A percentile compares a stretch with the other conserved stretches of the same genome.
These are phyloP conservation scores for Cystobasidium ongulense DNA, from an alignment of 768 basidiomycete species.

Conservation along the genomic window DNA sequence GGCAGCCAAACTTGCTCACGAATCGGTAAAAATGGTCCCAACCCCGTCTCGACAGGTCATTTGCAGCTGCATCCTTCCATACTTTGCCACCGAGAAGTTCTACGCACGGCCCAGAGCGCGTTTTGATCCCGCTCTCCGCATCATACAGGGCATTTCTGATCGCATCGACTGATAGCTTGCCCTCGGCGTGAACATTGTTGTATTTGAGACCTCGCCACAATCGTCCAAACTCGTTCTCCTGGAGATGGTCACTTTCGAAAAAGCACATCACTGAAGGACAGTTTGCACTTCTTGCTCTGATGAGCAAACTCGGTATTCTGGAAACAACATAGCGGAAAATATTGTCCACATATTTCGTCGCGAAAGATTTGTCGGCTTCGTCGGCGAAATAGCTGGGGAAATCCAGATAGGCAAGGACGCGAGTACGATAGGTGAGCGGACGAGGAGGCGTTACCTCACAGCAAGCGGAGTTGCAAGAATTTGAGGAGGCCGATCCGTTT, in stretches of 20 bases:
- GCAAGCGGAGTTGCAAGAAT: conserved; percentile 23
- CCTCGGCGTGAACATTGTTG: conserved; percentile 18
- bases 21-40: conserved; percentile 31
- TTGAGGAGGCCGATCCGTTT: not conserved
- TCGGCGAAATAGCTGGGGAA: not conserved
- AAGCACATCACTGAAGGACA: not conserved
- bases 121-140: not conserved
- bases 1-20: conserved; percentile 1
- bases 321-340: conserved; percentile 15
- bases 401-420: conserved; percentile 20
- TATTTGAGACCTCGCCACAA: conserved; percentile 26
- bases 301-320: conserved; percentile 12
- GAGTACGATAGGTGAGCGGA: not conserved
- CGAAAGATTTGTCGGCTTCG: not conserved
- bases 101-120: not conserved
- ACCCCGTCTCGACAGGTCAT: not conserved
- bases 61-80: not conserved
- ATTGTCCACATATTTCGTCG: not conserved
- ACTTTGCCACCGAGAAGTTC: conserved; percentile 27
- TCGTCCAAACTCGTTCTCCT: conserved; percentile 12
- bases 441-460: not conserved
- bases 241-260: not conserved
- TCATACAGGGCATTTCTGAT: conserved; percentile 19
- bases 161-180: conserved; percentile 21
- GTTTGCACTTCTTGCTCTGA: conserved; percentile 1